Evolutionary conservation across 495 filamentous ascomycete genomes (phyloP), one percentile per base, ranked within the genome.

Genomic region (Darksidea phi): DNA sequence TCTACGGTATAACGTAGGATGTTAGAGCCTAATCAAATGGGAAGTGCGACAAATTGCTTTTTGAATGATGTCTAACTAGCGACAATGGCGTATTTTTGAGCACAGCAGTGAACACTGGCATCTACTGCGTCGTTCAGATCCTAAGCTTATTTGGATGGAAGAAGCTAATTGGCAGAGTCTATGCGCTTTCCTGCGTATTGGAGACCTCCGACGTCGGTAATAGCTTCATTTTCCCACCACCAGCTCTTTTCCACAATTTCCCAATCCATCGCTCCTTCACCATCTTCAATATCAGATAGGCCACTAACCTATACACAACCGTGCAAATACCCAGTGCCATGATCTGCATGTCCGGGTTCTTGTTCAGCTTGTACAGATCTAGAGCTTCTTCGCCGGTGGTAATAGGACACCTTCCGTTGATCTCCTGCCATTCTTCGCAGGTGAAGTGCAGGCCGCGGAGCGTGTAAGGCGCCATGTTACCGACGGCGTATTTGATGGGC

Each of bases 401-500:
- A 50, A 88, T 80, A 0, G 81, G 79, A 70, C 87, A 90, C 17
- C 59, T 61, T 0, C 86, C 88, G 42, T 79, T 66, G 0, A 88
- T 67, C 20, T 73, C 68, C 71, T 89, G 80, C 0, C 70, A 65
- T 1, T 78, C 76, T 11, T 78, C 75, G 58, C 88, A 91, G 21
- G 77, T 77, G 67, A 91, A 90, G 0, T 59, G 45, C 17, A 87
- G 78, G 1, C 75, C 77, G 23, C 77, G 57, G 26, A 90, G 69
- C 0, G 80, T 79, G 56, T 82, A 89, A 0, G 80, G 78, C 0
- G 82, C 82, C 25, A 90, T 62, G 52, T 86, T 87, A 1, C 82
- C 82, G 25, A 86, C 76, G 0, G 79, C 73, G 58, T 88, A 91
- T 63, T 86, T 86, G 55, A 87, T 77, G 0, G 88, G 88, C 18